Percentiles rank a stretch among this genome's conserved stretches.
Evolutionary conservation across 2,329 filamentous ascomycete species (phyloP).

Genomic region (Aureobasidium melanogenum): DNA sequence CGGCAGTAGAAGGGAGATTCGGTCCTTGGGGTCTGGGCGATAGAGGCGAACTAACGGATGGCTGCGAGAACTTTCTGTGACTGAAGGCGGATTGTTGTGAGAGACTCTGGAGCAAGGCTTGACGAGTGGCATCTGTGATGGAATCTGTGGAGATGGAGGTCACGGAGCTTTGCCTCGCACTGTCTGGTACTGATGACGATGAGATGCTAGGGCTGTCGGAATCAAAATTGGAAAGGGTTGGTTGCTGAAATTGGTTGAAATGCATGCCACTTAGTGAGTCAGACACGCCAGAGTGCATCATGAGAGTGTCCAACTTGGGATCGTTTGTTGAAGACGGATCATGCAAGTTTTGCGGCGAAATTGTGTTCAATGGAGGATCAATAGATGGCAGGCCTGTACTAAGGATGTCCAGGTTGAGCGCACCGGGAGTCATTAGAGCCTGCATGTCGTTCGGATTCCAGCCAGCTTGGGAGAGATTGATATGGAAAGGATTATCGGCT

Average conservation of each 20-base stretch:
- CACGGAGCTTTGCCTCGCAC: conserved; percentile 51
- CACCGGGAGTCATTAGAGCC: conserved; percentile 54
- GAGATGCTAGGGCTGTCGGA: conserved; percentile 56
- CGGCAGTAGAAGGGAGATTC: conserved; percentile 67
- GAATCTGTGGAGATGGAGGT: conserved; percentile 55
- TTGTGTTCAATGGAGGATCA: conserved; percentile 59
- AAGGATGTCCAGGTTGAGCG: conserved; percentile 67
- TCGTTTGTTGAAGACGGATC: conserved; percentile 58
- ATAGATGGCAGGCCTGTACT: conserved; percentile 66
- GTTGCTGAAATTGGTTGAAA: conserved; percentile 42
- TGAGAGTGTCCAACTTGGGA: conserved; percentile 67
- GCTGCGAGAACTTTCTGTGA: conserved; percentile 51
- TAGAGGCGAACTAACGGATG: conserved; percentile 45
- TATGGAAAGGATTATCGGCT: conserved; percentile 56
- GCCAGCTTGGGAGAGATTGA: conserved; percentile 19
- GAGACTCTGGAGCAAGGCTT: conserved; percentile 53
- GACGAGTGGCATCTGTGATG: conserved; percentile 57
- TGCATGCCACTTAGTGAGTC: conserved; percentile 53
- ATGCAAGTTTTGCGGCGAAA: conserved; percentile 68
- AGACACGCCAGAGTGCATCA: conserved; percentile 47
- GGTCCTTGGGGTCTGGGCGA: conserved; percentile 34
- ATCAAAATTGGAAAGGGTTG: conserved; percentile 51
- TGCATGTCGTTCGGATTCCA: conserved; percentile 66
- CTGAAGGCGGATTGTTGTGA: conserved; percentile 50
- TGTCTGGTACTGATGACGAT: conserved; percentile 62